Base-by-base conservation (phyloP, 2,329 filamentous ascomycete species). In the Nothophaeocryptopus gaeumannii region DNA sequence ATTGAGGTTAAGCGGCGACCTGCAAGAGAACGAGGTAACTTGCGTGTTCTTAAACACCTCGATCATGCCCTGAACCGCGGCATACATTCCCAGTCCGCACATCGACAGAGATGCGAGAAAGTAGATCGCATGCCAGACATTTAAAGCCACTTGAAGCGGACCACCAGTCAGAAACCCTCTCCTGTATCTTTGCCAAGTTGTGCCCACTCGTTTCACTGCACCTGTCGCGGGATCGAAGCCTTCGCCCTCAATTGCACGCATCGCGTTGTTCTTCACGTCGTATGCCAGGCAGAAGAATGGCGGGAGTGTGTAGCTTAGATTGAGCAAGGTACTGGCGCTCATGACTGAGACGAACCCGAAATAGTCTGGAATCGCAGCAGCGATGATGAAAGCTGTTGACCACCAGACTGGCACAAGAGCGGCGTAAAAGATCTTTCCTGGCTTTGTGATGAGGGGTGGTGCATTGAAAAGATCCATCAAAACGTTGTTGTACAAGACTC, bases 291-390 rank as follows among this genome's bases (percentile, higher is more conserved):
- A 72, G 30, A 80, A 63, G 39, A 79, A 61, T 0, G 78, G 76
- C 0, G 80, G 79, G 59, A 83, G 77, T 2, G 77, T 80, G 63
- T 83, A 83, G 3, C 77, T 80, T 63, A 83, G 80, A 50, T 80
- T 76, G 45, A 82, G 61, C 50, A 81, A 77, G 54, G 76, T 79
- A 2, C 78, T 64, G 1, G 79, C 78, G 3, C 74, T 75, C 14
- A 82, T 74, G 37, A 83, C 68, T 2, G 71, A 71, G 16, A 63
- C 61, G 39, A 70, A 59, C 13, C 58, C 61, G 37, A 61, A 47
- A 47, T 59, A 58, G 53, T 80, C 71, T 32, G 79, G 80, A 20
- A 83, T 76, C 1, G 75, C 74, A 3, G 76, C 77, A 2, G 72
- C 76, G 41, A 83, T 67, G 31, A 79, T 63, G 55, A 81, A 83